Evolutionary conservation across 495 filamentous ascomycete genomes (phyloP).

Genomic region (Bacidia rubella): DNA sequence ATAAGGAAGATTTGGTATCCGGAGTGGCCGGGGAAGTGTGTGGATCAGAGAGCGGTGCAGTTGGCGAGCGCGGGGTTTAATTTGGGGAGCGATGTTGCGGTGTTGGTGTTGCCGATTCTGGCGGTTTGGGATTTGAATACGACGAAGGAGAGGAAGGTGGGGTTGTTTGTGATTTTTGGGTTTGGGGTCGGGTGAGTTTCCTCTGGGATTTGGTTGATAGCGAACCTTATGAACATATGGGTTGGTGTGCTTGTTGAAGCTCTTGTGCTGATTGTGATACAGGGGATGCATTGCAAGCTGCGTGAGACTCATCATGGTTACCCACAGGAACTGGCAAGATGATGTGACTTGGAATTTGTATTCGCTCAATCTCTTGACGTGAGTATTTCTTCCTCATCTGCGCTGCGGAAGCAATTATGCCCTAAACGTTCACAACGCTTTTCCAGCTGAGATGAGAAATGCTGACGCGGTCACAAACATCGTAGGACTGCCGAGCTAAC

Average conservation of each 20-base stretch:
- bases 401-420: too few species aligned
- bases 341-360: constrained; percentile 9
- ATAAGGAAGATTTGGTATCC: constrained; percentile 25
- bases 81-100: constrained; percentile 9
- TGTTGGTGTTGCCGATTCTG: constrained; percentile 13
- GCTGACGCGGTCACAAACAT: not conserved
- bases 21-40: constrained; percentile 21
- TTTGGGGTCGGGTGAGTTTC: constrained; percentile 1
- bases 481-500: constrained; percentile 4
- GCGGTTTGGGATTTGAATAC: constrained; percentile 13
- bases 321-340: not conserved
- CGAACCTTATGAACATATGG: not conserved
- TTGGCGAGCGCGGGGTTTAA: constrained; percentile 6
- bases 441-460: not conserved
- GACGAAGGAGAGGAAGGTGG: constrained; percentile 4
- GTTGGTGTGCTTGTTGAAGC: not conserved
- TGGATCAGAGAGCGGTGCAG: constrained; percentile 21
- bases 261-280: not conserved
- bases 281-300: constrained; percentile 7
- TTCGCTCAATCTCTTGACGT: constrained; percentile 3
- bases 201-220: not conserved
- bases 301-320: not conserved
- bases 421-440: not conserved
- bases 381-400: not conserved
- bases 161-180: constrained; percentile 11